Base-by-base conservation (phyloP, 345 rosid genomes). In the Salix koriyanagi region DNA sequence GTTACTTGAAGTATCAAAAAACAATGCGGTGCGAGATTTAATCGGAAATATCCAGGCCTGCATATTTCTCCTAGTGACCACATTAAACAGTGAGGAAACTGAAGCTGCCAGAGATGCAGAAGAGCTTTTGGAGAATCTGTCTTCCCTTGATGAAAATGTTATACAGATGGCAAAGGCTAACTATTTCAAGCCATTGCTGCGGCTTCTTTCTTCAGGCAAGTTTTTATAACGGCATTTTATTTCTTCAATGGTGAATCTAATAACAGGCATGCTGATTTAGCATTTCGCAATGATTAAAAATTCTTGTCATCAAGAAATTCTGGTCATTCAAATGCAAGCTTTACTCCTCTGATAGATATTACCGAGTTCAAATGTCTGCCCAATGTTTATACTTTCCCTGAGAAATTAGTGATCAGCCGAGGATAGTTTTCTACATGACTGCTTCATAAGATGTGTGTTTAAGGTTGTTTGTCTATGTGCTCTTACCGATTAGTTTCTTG, bases 161-260 rank as follows among this genome's bases (percentile, higher is more conserved):
- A 73, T 81, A 42, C 54, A 73, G 69, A 81, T 81, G 80, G 81
- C 81, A 2, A 77, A 81, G 67, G 78, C 84, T 39, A 82, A 78
- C 42, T 82, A 70, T 67, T 82, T 82, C 44, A 74, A 77, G 60
- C 84, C 81, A 42, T 77, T 74, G 36, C 56, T 82, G 71, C 76
- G 71, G 37, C 79, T 77, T 70, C 74, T 82, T 74, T 74, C 79
- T 54, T 70, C 79, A 5, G 84, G 84, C 78, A 74, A 54, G 69
- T 41, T 34, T 32, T 68, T 67, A 7, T 68, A 14, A 12, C 28
- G 58, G n/a, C 10, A 5, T 12, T 21, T 18, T 26, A 46, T 46
- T 72, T 72, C 7, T 68, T 68, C 71, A 68, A 25, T 39, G 11
- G 23, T 39, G 52, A 68, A 39, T 41, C 13, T 21, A 21, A 68